Conservation (phyloP, 148 eudicot genomes). For the Fagopyrum homotropicum region DNA sequence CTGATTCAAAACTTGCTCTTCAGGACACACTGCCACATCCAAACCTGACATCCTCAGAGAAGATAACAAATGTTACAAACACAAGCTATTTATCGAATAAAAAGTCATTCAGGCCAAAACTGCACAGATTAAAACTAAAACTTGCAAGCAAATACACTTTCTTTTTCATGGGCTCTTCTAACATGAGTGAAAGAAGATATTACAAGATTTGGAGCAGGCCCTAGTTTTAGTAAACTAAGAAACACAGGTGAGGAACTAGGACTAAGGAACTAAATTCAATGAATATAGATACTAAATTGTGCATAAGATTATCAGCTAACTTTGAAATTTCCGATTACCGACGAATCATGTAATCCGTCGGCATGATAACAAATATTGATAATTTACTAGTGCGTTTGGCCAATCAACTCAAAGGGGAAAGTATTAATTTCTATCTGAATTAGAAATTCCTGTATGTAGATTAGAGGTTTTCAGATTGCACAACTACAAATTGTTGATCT, state of each 20-base stretch:
- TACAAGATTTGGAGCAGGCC: neutral
- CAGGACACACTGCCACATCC: constrained; percentile 54
- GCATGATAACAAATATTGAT: neutral
- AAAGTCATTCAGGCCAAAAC: neutral
- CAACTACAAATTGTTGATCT: too few species aligned
- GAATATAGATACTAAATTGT: neutral
- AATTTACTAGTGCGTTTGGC: neutral
- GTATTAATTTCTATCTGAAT: too few species aligned
- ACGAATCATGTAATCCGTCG: neutral
- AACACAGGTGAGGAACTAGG: neutral
- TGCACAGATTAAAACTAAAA: neutral
- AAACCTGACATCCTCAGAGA: constrained; percentile 40
- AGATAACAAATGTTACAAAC: constrained; percentile 9
- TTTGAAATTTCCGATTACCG: neutral
- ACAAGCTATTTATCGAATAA: neutral
- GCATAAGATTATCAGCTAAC: neutral
- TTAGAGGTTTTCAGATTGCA: too few species aligned
- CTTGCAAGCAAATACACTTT: neutral
- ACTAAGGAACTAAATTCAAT: neutral
- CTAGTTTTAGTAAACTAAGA: neutral
- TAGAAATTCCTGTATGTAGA: too few species aligned
- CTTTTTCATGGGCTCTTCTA: neutral
- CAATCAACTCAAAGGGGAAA: too few species aligned
- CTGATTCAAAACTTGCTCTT: constrained; percentile 73
- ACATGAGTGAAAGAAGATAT: neutral